Conservation (phyloP, 2,329 filamentous ascomycete species). For the Ophiocordyceps robertsii region DNA sequence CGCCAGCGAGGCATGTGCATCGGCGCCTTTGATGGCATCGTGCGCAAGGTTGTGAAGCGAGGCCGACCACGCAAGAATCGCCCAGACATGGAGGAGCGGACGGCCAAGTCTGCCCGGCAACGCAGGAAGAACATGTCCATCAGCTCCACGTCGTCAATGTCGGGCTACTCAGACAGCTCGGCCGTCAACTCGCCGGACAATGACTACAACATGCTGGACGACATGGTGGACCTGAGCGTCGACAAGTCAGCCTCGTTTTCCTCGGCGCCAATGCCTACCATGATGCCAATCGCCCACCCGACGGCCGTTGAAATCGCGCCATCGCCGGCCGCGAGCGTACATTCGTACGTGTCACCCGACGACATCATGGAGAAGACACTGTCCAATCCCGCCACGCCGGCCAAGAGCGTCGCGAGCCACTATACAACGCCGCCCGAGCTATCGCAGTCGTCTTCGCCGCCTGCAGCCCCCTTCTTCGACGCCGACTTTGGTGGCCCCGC, state of each 20-base stretch:
- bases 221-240: constrained; percentile 31
- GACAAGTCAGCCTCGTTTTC: constrained; percentile 25
- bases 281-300: background rate
- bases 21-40: constrained; percentile 75
- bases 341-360: constrained; percentile 33
- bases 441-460: constrained; percentile 46
- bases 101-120: constrained; percentile 41
- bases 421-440: constrained; percentile 47
- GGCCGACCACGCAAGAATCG: constrained; percentile 49
- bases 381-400: constrained; percentile 30
- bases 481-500: constrained; percentile 24
- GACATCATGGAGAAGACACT: constrained; percentile 24
- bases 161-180: constrained; percentile 44
- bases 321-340: constrained; percentile 22
- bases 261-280: constrained; percentile 28
- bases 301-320: constrained; percentile 18
- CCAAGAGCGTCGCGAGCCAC: constrained; percentile 36
- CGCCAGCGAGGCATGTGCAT: constrained; percentile 94
- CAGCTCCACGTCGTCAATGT: constrained; percentile 38
- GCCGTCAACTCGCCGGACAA: constrained; percentile 37
- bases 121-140: constrained; percentile 40
- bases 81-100: constrained; percentile 40
- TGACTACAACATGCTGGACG: constrained; percentile 28
- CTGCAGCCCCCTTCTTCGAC: constrained; percentile 33
- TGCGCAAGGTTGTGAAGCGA: constrained; percentile 47